Evolutionary conservation across 148 eudicot genomes (phyloP).

Genomic region (Nepenthes mirabilis): DNA sequence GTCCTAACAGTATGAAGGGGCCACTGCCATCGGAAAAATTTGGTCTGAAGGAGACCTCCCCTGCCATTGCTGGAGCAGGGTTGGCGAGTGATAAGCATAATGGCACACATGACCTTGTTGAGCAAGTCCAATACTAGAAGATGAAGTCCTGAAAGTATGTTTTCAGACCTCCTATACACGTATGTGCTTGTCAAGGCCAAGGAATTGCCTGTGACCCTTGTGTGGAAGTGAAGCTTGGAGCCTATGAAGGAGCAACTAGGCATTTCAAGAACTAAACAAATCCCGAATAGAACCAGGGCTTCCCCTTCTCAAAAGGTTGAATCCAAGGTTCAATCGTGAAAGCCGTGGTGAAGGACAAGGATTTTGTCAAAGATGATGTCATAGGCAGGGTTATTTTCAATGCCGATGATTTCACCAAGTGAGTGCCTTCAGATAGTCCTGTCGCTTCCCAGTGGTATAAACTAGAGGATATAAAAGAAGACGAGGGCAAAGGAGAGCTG

Average conservation of each 20-base stretch:
- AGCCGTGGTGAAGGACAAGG: conserved; percentile 27
- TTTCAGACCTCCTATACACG: no score
- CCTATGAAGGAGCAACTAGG: conserved; percentile 11
- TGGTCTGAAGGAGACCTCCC: conserved; percentile 54
- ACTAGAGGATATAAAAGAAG: conserved; percentile 16
- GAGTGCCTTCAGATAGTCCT: conserved; percentile 43
- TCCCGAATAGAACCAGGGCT: conserved; percentile 34
- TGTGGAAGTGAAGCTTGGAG: conserved; percentile 4
- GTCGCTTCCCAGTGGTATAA: conserved; percentile 28
- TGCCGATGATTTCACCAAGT: conserved; percentile 20
- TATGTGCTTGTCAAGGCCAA: no score
- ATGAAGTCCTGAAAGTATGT: no score
- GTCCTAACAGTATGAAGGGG: conserved; percentile 14
- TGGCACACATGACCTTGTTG: conserved; percentile 67
- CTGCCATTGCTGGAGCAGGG: conserved; percentile 53
- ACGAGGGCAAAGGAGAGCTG: conserved; percentile 26
- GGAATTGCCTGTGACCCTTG: background rate
- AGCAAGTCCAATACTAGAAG: conserved; percentile 53
- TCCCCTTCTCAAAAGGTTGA: conserved; percentile 25
- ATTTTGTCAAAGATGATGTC: conserved; percentile 16
- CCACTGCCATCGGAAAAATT: conserved; percentile 34
- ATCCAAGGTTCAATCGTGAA: conserved; percentile 16
- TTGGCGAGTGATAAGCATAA: conserved; percentile 45
- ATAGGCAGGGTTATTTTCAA: conserved; percentile 23
- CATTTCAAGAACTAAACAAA: conserved; percentile 13